Base-by-base conservation (phyloP, 1,284 basidiomycete genomes). In the Golubevia sp. region DNA sequence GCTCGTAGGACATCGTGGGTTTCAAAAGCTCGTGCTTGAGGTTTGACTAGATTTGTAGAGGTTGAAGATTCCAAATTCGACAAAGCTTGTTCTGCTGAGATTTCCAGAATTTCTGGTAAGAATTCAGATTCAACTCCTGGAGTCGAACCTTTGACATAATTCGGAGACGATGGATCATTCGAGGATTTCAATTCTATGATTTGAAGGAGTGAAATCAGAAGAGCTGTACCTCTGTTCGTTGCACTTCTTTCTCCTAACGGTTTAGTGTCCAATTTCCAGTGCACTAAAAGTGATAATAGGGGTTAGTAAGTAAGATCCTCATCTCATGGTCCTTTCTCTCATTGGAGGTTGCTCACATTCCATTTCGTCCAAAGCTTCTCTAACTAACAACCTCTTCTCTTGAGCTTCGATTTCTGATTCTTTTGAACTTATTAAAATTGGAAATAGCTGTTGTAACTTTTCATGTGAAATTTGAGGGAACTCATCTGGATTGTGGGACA, bases 1-100 rank as follows among this genome's bases (percentile, higher is more conserved):
- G 79, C 79, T 48, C 74, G 72, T 20, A 78, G 71, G 6, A 82
- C 58, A 50, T 82, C 78, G 61, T 82, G 77, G 2, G 73, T 65
- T 51, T 76, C 79, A 55, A 65, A 82, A 5, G 49, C 52, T 21
- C 66, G 49, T 1, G 62, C 51, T 3, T 64, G 64, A 0, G 60
- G 30, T 3, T 30, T 27, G 2, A 56, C 59, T 1, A 55, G 57
- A 3, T 7, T 21, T 20, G 21, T 7, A 20, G 49, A 7, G 50
- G 15, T 11, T 34, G 20, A 7, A 5, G 3, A 4, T 11, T 15
- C 8, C 25, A 49, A 18, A 20, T 23, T 25, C 24, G 11, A 23
- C 55, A 2, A 5, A 8, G 5, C 52, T 54, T 26, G 30, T 27
- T 15, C 49, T 48, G 15, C 20, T 49, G 11, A 5, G 21, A 23